These are phyloP conservation scores for Rhodomyrtus tomentosa DNA, from an alignment of 345 rosid species.

Conservation along the genomic window DNA sequence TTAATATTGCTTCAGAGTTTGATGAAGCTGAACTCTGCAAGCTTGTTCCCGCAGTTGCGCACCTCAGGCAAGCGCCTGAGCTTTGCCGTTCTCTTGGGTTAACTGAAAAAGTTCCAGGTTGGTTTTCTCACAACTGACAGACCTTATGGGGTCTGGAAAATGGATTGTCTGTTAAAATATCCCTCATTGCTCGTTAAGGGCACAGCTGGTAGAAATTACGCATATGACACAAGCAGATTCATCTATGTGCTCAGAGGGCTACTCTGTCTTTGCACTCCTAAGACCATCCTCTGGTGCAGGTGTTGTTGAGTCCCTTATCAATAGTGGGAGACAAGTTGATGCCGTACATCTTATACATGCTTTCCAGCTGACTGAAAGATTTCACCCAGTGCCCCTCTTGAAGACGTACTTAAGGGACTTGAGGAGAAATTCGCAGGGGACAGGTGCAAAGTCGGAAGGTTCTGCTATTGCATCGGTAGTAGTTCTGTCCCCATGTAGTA, in stretches of 20 bases:
- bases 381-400: slow-evolving; percentile 44
- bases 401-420: slow-evolving; percentile 43
- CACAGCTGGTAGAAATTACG: not conserved
- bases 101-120: slow-evolving; percentile 60
- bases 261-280: not conserved
- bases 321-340: slow-evolving; percentile 37
- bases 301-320: slow-evolving; percentile 31
- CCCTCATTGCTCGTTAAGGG: not conserved
- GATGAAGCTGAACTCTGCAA: slow-evolving; percentile 56
- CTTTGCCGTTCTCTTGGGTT: slow-evolving; percentile 53
- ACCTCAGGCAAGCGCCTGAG: slow-evolving; percentile 49
- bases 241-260: not conserved
- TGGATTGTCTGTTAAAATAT: slow-evolving; percentile 9
- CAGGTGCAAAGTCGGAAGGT: slow-evolving; percentile 16
- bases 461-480: slow-evolving; percentile 25
- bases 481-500: not conserved
- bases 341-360: slow-evolving; percentile 44
- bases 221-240: not conserved
- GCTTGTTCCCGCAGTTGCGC: slow-evolving; percentile 45
- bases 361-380: slow-evolving; percentile 37
- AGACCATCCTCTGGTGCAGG: slow-evolving; percentile 17
- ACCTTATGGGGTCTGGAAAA: slow-evolving; percentile 26
- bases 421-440: slow-evolving; percentile 48
- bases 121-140: slow-evolving; percentile 29
- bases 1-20: slow-evolving; percentile 59